These are phyloP conservation scores for Colletotrichum viniferum DNA, from an alignment of 2,329 filamentous ascomycete species.

Conservation along the genomic window DNA sequence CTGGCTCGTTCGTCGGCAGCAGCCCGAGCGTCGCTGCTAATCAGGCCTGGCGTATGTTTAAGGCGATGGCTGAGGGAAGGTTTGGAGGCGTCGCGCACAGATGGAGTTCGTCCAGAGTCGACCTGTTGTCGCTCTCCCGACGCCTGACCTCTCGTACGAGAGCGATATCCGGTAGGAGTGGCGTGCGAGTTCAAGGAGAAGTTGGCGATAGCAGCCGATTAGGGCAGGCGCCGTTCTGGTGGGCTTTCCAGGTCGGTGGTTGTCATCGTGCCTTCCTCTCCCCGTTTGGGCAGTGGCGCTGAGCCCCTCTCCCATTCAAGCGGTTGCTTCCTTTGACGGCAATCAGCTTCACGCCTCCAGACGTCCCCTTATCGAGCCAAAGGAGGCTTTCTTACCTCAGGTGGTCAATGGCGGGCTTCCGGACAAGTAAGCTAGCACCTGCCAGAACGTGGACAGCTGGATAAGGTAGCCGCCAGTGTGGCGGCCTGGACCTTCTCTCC, in stretches of 20 bases:
- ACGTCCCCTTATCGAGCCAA: neutral
- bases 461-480: neutral
- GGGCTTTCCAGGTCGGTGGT: neutral
- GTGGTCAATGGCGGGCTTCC: neutral
- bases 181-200: neutral
- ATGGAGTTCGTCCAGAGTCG: neutral
- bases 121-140: neutral
- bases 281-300: neutral
- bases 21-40: neutral
- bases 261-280: neutral
- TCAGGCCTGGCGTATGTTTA: neutral
- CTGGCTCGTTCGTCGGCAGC: neutral
- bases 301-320: neutral
- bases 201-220: neutral
- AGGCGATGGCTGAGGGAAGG: neutral
- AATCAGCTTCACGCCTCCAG: neutral
- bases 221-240: neutral
- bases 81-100: constrained; percentile 12
- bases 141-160: neutral
- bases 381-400: neutral
- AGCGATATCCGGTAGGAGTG: neutral
- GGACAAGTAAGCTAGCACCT: neutral
- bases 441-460: neutral
- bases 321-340: neutral
- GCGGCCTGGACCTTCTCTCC: neutral